Percentiles rank a stretch among this genome's conserved stretches.
Evolutionary conservation across 1,284 basidiomycete genomes (phyloP).

Genomic region (Pascua sp.): DNA sequence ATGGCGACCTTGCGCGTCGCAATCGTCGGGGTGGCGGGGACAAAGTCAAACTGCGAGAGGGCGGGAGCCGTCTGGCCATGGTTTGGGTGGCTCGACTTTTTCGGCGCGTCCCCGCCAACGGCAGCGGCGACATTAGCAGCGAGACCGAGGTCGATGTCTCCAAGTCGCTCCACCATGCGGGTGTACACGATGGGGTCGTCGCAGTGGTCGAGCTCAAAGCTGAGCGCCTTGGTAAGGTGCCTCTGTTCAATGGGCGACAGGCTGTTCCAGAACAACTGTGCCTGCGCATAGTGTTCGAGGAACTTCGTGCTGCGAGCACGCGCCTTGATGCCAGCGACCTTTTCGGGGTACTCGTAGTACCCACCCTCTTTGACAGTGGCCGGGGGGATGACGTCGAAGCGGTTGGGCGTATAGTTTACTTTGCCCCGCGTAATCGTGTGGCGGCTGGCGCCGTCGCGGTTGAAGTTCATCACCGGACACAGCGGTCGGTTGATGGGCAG

Average conservation of each 20-base stretch:
- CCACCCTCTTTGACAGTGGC: constrained; percentile 55
- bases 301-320: constrained; percentile 69
- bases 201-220: constrained; percentile 75
- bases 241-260: constrained; percentile 62
- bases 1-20: background rate
- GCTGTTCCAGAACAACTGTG: constrained; percentile 71
- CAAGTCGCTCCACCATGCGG: constrained; percentile 62
- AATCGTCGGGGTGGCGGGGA: constrained; percentile 23
- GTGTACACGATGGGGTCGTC: constrained; percentile 68
- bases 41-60: constrained; percentile 59
- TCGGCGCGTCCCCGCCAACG: constrained; percentile 57
- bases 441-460: constrained; percentile 65
- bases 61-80: constrained; percentile 58
- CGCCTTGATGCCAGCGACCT: constrained; percentile 61
- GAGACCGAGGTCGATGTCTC: constrained; percentile 63
- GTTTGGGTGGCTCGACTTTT: constrained; percentile 55
- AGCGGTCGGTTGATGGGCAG: constrained; percentile 77
- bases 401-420: constrained; percentile 62
- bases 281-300: constrained; percentile 50
- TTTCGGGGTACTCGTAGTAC: constrained; percentile 51
- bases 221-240: constrained; percentile 64
- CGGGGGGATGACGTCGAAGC: constrained; percentile 54
- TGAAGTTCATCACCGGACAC: constrained; percentile 71
- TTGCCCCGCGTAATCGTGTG: constrained; percentile 32
- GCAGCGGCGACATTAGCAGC: constrained; percentile 57